Evolutionary conservation across 106 monocot species (phyloP), one percentile per base, ranked within the genome.

Genomic region (Amphibolis antarctica): DNA sequence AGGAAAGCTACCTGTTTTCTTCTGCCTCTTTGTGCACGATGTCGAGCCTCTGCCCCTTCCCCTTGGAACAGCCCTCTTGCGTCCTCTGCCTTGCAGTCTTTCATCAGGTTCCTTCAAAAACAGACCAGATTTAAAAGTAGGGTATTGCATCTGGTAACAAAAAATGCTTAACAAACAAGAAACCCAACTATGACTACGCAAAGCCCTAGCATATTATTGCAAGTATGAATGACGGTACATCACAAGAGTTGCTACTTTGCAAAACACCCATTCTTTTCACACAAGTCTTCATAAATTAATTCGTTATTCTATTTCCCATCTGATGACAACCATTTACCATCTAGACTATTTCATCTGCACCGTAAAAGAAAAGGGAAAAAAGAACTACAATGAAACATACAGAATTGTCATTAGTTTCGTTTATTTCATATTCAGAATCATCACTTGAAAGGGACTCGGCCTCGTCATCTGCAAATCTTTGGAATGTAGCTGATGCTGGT

Each of bases 61-160:
- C 42, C 84, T 70, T 14, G 78, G 77, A 69, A 77, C 78, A 44
- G 74, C 71, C 76, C 89, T 86, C 72, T 86, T 89, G 9, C 81
- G 76, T 26, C 83, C 79, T 73, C 70, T 83, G 17, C 28, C 68
- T 71, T 42, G 74, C 10, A 50, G 36, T 64, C 36, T 86, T 60
- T 84, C 81, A 76, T 96, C 94, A 64, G 83, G 81, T 67, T 86
- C 94, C 89, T 96, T 70, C 4, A 59, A 4, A 65, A 29, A 65
- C 20, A 52, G 21, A n/a, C 20, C 36, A 62, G 19, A 42, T 12
- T 18, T 36, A 7, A 29, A 59, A 59, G 14, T 23, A 58, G 28
- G 21, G 14, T 17, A 26, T 22, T 22, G 24, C n/a, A n/a, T n/a
- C 5, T 14, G 24, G 57, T 21, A 21, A 26, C 10, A 28, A 26